Conservation (phyloP, 2,329 filamentous ascomycete species). For the Aspergillus sp. region DNA sequence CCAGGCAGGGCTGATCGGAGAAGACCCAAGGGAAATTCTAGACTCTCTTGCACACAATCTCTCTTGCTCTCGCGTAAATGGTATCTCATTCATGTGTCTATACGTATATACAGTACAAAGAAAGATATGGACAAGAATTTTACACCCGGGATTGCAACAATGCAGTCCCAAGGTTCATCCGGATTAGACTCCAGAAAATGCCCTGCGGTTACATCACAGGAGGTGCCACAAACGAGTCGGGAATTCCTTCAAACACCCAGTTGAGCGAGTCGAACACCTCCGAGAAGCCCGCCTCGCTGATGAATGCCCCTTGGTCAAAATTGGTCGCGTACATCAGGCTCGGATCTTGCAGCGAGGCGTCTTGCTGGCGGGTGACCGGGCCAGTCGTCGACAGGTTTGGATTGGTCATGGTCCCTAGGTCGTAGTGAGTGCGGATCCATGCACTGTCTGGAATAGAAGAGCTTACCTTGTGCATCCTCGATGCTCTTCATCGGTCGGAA, state of each 20-base stretch:
- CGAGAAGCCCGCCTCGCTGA: slow-evolving; percentile 54
- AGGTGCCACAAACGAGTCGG: slow-evolving; percentile 58
- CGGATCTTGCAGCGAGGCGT: slow-evolving; percentile 31
- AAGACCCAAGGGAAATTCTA: not conserved
- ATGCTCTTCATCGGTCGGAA: slow-evolving; percentile 64
- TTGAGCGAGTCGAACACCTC: slow-evolving; percentile 85
- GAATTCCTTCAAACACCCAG: slow-evolving; percentile 84
- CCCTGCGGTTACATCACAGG: slow-evolving; percentile 27
- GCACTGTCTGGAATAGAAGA: not conserved
- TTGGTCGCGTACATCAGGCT: slow-evolving; percentile 33
- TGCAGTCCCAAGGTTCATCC: too few relatives aligned
- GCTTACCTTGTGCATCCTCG: slow-evolving; percentile 65
- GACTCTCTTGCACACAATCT: not conserved
- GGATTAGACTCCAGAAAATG: too few relatives aligned
- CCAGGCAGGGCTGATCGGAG: not conserved
- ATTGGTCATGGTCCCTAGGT: slow-evolving; percentile 30
- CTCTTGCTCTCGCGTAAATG: not conserved
- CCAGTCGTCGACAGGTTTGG: slow-evolving; percentile 34
- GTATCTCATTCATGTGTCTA: slow-evolving; percentile 4
- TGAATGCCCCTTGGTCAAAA: slow-evolving; percentile 38
- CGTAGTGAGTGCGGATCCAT: slow-evolving; percentile 17
- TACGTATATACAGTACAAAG: not conserved
- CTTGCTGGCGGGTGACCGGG: slow-evolving; percentile 27
- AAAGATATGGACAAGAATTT: not conserved
- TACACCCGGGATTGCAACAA: not conserved